Base-by-base conservation (phyloP, 352 stramenopile species). In the Globisporangium viniferum region DNA sequence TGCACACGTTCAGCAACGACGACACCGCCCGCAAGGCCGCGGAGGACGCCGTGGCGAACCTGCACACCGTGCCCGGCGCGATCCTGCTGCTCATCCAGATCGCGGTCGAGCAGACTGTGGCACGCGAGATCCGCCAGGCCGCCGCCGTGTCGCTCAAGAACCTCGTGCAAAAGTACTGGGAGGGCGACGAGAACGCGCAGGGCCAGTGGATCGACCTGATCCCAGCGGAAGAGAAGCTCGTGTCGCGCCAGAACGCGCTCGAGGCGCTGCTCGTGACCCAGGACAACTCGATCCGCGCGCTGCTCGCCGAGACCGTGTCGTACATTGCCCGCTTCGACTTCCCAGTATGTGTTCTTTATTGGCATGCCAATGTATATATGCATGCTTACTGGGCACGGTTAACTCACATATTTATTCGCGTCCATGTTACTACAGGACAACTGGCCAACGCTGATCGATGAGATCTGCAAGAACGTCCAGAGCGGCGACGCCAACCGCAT, bases 141-240 rank as follows among this genome's bases (percentile, higher is more conserved):
- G 94, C 94, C 35, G 92, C 94, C 55, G 97, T 99, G 73, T 91
- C 95, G 74, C 81, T 98, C 41, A 99, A 99, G 80, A 99, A 99
- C 80, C 86, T 98, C 33, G 96, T 97, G 66, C 82, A 96, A 36
- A 97, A 97, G 81, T 96, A 97, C 70, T 99, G 96, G 96, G 88
- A 97, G 54, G 92, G 84, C 46, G 66, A 71, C 8, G 77, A 92
- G 59, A 75, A 97, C 56, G 80, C 87, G 24, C 74, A 95, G 15
- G 84, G 86, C 48, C 89, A 96, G 59, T 84, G 91, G 68, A 68
- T 90, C 44, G 69, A 83, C 44, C 72, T 88, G 33, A 88, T 91
- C 63, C 82, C 79, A 22, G 80, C 85, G 3, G 83, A 83, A 22
- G 87, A 95, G 68, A 87, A 90, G 69, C 71, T 73, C 44, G 82